Conservation (phyloP, 257 asterid species). For the Paulownia fortunei region DNA sequence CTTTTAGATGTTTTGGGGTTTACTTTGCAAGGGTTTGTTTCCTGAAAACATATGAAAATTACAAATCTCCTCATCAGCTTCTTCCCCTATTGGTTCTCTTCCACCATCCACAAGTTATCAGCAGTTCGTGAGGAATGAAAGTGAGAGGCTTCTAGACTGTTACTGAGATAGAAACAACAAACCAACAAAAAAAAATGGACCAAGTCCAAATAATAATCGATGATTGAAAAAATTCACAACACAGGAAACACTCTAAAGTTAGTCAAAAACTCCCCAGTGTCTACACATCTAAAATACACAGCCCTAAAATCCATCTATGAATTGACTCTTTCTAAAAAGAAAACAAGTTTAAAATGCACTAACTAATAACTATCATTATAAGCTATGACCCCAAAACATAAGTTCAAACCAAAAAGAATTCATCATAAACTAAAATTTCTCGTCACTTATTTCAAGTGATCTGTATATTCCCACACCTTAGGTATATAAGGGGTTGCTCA, state of each 20-base stretch:
- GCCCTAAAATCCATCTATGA: background rate
- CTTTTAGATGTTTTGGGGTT: too few relatives aligned
- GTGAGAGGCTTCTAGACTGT: too few relatives aligned
- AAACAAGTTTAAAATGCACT: background rate
- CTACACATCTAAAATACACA: constrained; percentile 10
- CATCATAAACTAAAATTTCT: background rate
- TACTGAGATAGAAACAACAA: background rate
- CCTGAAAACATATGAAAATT: too few relatives aligned
- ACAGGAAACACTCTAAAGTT: background rate
- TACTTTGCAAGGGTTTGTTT: too few relatives aligned
- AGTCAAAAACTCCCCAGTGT: background rate
- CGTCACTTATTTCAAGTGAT: background rate
- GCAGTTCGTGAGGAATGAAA: too few relatives aligned
- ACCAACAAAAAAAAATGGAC: background rate
- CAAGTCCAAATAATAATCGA: background rate
- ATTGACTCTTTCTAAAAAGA: too few relatives aligned
- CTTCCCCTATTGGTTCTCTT: too few relatives aligned
- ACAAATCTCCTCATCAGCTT: too few relatives aligned
- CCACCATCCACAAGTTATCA: too few relatives aligned
- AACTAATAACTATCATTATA: background rate
- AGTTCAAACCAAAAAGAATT: constrained; percentile 16
- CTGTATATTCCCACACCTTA: background rate
- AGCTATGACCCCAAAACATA: constrained; percentile 22
- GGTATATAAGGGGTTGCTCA: background rate
- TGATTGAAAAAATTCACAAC: background rate